Base-by-base conservation (phyloP, 805 yeast species). In the Myxozyma neotropica region DNA sequence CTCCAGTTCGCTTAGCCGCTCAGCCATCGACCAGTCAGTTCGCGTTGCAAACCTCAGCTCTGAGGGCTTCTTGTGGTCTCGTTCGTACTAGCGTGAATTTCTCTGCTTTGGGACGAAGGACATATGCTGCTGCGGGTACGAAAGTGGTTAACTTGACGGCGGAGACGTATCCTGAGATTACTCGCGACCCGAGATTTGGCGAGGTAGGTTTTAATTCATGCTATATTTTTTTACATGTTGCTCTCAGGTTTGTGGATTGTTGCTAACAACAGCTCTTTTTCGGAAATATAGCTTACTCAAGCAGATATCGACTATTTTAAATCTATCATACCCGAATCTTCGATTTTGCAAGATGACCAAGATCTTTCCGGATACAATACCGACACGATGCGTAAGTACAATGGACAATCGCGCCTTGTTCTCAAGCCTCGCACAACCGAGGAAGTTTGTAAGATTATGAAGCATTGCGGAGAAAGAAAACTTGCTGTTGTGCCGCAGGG, bases 401-500 rank as follows among this genome's bases (percentile, higher is more conserved):
- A 83, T 61, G 98, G 98, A n/a, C 89, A 88, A 70, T 85, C 96
- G 0, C 78, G 81, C 68, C 71, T 93, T 29, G 91, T 90, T 1
- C 78, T 92, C 65, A 89, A 87, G 73, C 98, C 98, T 38, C 87
- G 85, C 68, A 81, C 88, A 13, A 83, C 89, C 1, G 84, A 86
- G 63, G 92, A 92, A 73, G 86, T 93, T 17, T 80, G 92, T 1
- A 70, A 83, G 67, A 89, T 93, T 63, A 71, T 93, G 70, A 84
- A 83, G 72, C 87, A 90, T 74, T 89, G 96, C 77, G 87, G 88
- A 70, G 88, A 85, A 31, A 74, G 84, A 50, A 82, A 80, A 61
- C 74, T 92, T 29, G 96, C 97, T 0, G 84, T 92, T 49, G 96
- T 90, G 8, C 97, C 98, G 15, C 97, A 93, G 75, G 97, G 97